Evolutionary conservation across 495 filamentous ascomycete species (phyloP), one percentile per base, ranked within the genome.

Genomic region (Aspergillus leporis): DNA sequence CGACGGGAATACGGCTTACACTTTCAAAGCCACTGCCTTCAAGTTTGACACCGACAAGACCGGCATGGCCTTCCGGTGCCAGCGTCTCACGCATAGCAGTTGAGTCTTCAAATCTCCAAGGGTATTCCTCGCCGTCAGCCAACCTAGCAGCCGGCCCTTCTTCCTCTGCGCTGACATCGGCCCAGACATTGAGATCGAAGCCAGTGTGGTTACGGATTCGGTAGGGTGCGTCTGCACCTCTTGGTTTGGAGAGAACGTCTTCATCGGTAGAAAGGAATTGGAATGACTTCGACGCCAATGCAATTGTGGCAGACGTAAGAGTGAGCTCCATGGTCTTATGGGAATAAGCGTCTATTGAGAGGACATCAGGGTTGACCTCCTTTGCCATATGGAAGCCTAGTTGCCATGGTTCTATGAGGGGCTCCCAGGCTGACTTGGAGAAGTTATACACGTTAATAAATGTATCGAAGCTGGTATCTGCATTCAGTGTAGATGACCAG

Each of bases 391-490:
- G 91, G 65, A 98, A 87, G 28, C 93, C 93, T 21, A 98, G 76
- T 59, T 94, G 87, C 94, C 94, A 98, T 32, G 95, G 94, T 70
- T 98, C 94, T 25, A 98, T 88, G 32, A 98, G 77, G 9, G 94
- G 94, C 71, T 98, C 94, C 94, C 94, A 98, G 9, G 92, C 90
- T 0, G 95, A 98, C 71, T 98, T 98, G 21, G 94, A 93, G 73
- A 98, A 98, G 71, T 98, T 98, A 79, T 95, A 98, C 52, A 98
- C 87, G 69, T 98, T 98, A 65, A 95, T 80, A 71, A 94, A 97
- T 57, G 91, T 92, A 63, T 98, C 91, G 54, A 98, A 87, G 34
- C 79, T 91, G 0, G 91, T 90, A 67, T 97, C 92, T 2, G 91
- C 92, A 64, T 85, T 91, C 74, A 98, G 80, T 12, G 87, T 88